Percentiles rank a stretch among this genome's conserved stretches.
Evolutionary conservation across 2,329 filamentous ascomycete species (phyloP).

Genomic region (Aspergillus felis): DNA sequence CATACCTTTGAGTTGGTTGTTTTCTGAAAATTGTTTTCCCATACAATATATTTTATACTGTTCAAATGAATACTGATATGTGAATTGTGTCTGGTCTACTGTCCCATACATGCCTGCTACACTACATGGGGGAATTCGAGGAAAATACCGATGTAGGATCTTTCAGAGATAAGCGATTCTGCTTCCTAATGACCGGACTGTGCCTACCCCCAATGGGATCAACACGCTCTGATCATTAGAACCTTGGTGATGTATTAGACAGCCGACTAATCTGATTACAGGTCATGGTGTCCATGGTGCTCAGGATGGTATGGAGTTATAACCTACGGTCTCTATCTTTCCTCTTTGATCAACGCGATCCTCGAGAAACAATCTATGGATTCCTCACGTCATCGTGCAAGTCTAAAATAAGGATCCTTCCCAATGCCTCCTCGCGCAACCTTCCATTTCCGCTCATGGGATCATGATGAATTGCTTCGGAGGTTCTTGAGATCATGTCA

Average conservation of each 20-base stretch:
- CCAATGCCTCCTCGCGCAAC: no score
- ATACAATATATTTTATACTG: constrained; percentile 22
- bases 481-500: background rate
- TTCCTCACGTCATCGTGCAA: background rate
- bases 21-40: constrained; percentile 22
- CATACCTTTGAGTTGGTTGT: constrained; percentile 30
- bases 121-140: background rate
- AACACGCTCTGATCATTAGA: background rate
- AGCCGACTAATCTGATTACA: background rate
- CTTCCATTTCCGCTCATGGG: background rate
- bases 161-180: background rate
- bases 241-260: background rate
- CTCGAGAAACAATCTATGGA: background rate
- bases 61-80: constrained; percentile 20
- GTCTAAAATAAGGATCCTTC: background rate
- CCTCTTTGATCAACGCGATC: background rate
- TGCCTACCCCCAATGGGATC: background rate
- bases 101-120: constrained; percentile 13
- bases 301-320: background rate
- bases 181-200: background rate
- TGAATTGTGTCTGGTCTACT: constrained; percentile 10
- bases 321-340: background rate
- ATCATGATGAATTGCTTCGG: background rate
- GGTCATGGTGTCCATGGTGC: background rate
- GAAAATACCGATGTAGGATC: background rate